Evolutionary conservation across 2,329 filamentous ascomycete species (phyloP).

Genomic region (Sporothrix phasma): DNA sequence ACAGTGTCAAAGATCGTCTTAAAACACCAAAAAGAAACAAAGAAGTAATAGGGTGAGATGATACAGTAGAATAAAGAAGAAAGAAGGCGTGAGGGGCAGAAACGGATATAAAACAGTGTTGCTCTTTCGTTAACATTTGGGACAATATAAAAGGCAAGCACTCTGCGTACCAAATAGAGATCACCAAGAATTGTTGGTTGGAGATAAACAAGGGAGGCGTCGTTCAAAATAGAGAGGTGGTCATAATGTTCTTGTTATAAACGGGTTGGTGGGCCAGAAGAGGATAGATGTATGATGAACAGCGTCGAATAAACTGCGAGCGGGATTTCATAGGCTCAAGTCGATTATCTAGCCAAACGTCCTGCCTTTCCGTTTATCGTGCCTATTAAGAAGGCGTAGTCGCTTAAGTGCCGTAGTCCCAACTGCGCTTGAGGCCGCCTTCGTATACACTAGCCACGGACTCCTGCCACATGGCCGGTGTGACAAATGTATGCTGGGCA

Average conservation of each 20-base stretch:
- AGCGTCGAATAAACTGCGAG: no score
- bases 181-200: not conserved
- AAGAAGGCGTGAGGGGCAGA: not conserved
- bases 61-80: not conserved
- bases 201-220: not conserved
- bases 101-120: not conserved
- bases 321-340: no score
- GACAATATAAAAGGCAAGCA: not conserved
- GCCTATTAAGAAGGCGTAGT: not conserved
- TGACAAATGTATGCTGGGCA: slow-evolving; percentile 44
- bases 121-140: slow-evolving; percentile 12
- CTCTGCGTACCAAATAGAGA: slow-evolving; percentile 10
- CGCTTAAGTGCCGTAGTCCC: slow-evolving; percentile 41
- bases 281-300: not conserved
- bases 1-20: not conserved
- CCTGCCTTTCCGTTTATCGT: not conserved
- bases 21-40: not conserved
- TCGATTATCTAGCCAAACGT: no score
- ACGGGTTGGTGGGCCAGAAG: not conserved
- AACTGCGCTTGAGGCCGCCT: slow-evolving; percentile 51
- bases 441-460: slow-evolving; percentile 61
- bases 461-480: slow-evolving; percentile 64
- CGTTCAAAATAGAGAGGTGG: not conserved
- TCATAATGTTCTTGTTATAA: not conserved
- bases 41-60: not conserved